Conservation (phyloP, 2,329 filamentous ascomycete genomes). For the Hypoxylon sp. region DNA sequence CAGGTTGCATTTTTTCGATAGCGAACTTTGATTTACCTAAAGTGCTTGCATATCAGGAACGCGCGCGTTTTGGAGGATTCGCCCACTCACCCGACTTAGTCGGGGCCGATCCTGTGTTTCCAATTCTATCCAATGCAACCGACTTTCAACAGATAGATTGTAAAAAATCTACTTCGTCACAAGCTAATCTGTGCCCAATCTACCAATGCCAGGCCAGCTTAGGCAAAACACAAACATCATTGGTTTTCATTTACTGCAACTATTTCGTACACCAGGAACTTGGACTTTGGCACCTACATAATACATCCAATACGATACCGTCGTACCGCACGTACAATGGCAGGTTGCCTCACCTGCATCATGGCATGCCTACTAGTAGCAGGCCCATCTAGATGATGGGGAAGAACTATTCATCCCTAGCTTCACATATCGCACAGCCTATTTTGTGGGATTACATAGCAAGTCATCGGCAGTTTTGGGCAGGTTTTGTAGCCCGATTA, state of each 20-base stretch:
- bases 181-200: conserved; percentile 39
- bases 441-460: conserved; percentile 32
- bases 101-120: conserved; percentile 39
- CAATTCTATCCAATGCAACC: conserved; percentile 40
- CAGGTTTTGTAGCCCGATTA: conserved; percentile 11
- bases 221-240: conserved; percentile 38
- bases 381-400: conserved; percentile 33
- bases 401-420: conserved; percentile 10
- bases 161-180: conserved; percentile 35
- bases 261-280: conserved; percentile 23
- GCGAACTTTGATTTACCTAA: conserved; percentile 21
- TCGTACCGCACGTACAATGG: conserved; percentile 34
- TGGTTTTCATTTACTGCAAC: conserved; percentile 35
- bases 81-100: conserved; percentile 35
- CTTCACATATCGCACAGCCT: conserved; percentile 30
- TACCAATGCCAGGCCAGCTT: conserved; percentile 40
- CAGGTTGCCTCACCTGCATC: conserved; percentile 41
- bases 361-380: no score
- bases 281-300: conserved; percentile 18
- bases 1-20: no score
- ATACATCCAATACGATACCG: conserved; percentile 39
- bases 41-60: conserved; percentile 44
- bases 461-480: conserved; percentile 25
- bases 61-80: conserved; percentile 40
- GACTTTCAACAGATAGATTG: conserved; percentile 41